Percentiles rank a stretch among this genome's conserved stretches.
Evolutionary conservation across 176 grass and related monocot species (phyloP).

Genomic region (Phyllostachys edulis): DNA sequence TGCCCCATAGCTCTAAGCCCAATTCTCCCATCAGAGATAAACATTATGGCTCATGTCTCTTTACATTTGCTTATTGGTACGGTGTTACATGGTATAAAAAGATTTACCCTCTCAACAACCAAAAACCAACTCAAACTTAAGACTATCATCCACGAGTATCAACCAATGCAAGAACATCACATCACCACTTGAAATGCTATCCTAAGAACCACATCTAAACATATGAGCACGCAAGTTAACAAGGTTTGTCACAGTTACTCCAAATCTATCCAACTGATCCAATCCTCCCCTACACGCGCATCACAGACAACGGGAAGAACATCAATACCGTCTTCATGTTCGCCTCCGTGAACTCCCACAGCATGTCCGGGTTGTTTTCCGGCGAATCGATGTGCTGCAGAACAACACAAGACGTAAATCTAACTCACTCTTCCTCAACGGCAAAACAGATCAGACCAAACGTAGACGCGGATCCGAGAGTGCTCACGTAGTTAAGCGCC

Average conservation of each 20-base stretch:
- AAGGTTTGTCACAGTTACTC: neutral
- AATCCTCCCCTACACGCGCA: neutral
- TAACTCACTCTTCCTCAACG: neutral
- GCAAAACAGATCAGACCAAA: conserved; percentile 43
- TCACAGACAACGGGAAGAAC: neutral
- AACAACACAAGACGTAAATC: conserved; percentile 18
- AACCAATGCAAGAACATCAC: neutral
- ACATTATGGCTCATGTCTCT: neutral
- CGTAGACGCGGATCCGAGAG: conserved; percentile 31
- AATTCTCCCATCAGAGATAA: neutral
- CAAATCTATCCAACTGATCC: neutral
- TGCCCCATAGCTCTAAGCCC: neutral
- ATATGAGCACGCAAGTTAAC: neutral
- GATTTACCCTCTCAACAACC: neutral
- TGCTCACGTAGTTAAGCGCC: conserved; percentile 81
- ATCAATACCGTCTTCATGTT: conserved; percentile 76
- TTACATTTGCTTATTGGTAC: neutral
- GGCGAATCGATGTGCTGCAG: conserved; percentile 90
- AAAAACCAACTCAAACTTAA: neutral
- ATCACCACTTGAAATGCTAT: neutral
- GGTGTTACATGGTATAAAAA: neutral
- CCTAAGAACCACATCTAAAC: neutral
- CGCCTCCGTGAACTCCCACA: conserved; percentile 69
- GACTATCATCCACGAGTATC: neutral
- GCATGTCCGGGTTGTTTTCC: conserved; percentile 66